phyloP scores from a whole-genome alignment of 352 stramenopile species.

The Pythium scleroteichum region DNA sequence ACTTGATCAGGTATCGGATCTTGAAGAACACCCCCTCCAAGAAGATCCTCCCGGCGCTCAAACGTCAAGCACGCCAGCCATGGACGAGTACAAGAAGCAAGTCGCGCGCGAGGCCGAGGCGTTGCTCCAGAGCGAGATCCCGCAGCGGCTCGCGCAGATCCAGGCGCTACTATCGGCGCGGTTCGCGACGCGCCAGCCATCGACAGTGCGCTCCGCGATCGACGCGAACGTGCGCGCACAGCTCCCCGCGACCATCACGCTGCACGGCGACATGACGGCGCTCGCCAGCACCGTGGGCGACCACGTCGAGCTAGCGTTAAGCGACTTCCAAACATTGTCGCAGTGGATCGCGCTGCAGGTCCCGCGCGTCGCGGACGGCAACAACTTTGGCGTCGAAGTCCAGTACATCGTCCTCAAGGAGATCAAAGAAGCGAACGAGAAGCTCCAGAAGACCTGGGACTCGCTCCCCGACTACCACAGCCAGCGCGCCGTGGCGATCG shows the following conservation, averaged over 20 bases:
- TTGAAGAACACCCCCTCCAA: neutral
- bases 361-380: slow-evolving; percentile 77
- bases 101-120: slow-evolving; percentile 41
- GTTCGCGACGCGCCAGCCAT: slow-evolving; percentile 44
- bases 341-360: slow-evolving; percentile 78
- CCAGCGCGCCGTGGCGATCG: slow-evolving; percentile 56
- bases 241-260: slow-evolving; percentile 30
- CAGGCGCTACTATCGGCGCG: slow-evolving; percentile 52
- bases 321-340: slow-evolving; percentile 51
- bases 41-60: neutral
- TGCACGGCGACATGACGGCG: slow-evolving; percentile 43
- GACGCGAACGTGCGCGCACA: slow-evolving; percentile 32
- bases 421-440: slow-evolving; percentile 61
- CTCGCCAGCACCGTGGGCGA: slow-evolving; percentile 48
- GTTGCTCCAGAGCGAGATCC: slow-evolving; percentile 45
- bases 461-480: slow-evolving; percentile 68
- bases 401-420: slow-evolving; percentile 75
- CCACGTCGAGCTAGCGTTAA: slow-evolving; percentile 54
- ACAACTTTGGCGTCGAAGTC: slow-evolving; percentile 89
- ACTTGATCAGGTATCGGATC: neutral
- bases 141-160: slow-evolving; percentile 42
- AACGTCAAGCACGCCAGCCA: slow-evolving; percentile 13
- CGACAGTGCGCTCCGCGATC: slow-evolving; percentile 39
- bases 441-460: slow-evolving; percentile 82
- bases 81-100: slow-evolving; percentile 55